Percentiles rank a stretch among this genome's conserved stretches.
These are phyloP conservation scores for Thermochaetoides thermophila DNA, from an alignment of 495 filamentous ascomycete species.

Conservation along the genomic window DNA sequence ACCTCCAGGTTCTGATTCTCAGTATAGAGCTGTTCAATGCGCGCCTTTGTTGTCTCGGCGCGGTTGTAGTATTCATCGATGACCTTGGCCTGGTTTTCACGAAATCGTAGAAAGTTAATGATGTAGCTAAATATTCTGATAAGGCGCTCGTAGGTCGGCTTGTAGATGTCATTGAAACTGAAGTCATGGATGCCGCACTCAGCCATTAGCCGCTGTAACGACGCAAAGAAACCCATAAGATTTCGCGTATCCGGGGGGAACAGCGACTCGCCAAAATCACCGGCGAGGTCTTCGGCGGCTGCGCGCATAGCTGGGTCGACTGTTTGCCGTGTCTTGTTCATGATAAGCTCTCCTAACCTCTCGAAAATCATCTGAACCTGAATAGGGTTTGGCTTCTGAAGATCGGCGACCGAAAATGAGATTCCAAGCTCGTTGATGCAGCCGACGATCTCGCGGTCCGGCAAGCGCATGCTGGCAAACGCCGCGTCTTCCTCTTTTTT, in stretches of 20 bases:
- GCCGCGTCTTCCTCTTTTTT: slow-evolving; percentile 68
- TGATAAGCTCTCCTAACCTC: slow-evolving; percentile 86
- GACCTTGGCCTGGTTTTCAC: slow-evolving; percentile 69
- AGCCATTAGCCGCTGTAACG: slow-evolving; percentile 55
- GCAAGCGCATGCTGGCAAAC: slow-evolving; percentile 73
- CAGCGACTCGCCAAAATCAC: slow-evolving; percentile 55
- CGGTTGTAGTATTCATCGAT: slow-evolving; percentile 91
- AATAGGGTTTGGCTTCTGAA: slow-evolving; percentile 82
- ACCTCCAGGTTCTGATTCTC: slow-evolving; percentile 80
- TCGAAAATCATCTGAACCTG: slow-evolving; percentile 94
- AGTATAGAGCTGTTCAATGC: slow-evolving; percentile 69
- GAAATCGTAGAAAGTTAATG: slow-evolving; percentile 96
- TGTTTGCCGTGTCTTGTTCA: slow-evolving; percentile 79
- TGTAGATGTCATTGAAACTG: slow-evolving; percentile 75
- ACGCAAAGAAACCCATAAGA: slow-evolving; percentile 83
- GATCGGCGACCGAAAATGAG: slow-evolving; percentile 69
- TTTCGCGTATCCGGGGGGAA: slow-evolving; percentile 78
- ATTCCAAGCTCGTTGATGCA: slow-evolving; percentile 96
- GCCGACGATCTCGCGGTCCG: slow-evolving; percentile 80
- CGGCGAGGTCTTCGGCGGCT: slow-evolving; percentile 70
- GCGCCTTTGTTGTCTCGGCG: slow-evolving; percentile 65
- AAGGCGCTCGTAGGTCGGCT: slow-evolving; percentile 74
- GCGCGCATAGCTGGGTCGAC: slow-evolving; percentile 91
- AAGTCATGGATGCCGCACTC: slow-evolving; percentile 92
- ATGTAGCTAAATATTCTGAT: slow-evolving; percentile 88